Evolutionary conservation across 1,284 basidiomycete genomes (phyloP), one percentile per base, ranked within the genome.

Genomic region (Schizophyllum amplum): DNA sequence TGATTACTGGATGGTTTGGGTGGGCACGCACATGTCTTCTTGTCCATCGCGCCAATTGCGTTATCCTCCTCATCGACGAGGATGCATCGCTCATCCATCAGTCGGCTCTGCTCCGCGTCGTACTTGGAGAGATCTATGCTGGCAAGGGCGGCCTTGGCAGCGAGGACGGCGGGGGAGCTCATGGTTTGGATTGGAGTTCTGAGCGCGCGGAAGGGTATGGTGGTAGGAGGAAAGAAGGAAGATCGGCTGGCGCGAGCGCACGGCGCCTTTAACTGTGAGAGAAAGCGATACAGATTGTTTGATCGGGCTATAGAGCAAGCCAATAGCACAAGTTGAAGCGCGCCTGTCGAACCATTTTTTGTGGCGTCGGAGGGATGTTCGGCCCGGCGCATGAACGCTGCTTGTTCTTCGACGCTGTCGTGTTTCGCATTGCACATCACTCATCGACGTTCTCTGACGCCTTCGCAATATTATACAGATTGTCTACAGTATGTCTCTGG

Each of bases 31-130:
- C 96, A 99, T 52, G 92, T 94, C 76, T 99, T 99, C 79, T 99
- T 99, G 72, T 94, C 91, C 60, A 89, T 84, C 57, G 96, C 94
- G 50, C 95, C 95, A 59, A 95, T 88, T 2, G 88, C 84, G 55
- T 81, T 81, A 70, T 98, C 95, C 58, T 98, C 75, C 65, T 93
- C 87, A 68, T 95, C 91, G 27, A 98, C 90, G 49, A 99, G 81
- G 69, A 99, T 99, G 69, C 97, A 97, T 59, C 92, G 79, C 73
- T 99, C 97, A 65, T 97, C 93, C 97, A 99, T 99, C 60, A 99
- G 79, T 60, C 89, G 83, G 51, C 86, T 85, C 67, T 92, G 90
- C 65, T 90, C 87, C 2, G 84, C 75, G 66, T 92, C 90, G 77
- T 92, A 92, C 57, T 66, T 77, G n/a, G 78, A 80, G 52, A 92